These are phyloP conservation scores for Lotus japonicus DNA, from an alignment of 306 rosid species.

Conservation along the genomic window DNA sequence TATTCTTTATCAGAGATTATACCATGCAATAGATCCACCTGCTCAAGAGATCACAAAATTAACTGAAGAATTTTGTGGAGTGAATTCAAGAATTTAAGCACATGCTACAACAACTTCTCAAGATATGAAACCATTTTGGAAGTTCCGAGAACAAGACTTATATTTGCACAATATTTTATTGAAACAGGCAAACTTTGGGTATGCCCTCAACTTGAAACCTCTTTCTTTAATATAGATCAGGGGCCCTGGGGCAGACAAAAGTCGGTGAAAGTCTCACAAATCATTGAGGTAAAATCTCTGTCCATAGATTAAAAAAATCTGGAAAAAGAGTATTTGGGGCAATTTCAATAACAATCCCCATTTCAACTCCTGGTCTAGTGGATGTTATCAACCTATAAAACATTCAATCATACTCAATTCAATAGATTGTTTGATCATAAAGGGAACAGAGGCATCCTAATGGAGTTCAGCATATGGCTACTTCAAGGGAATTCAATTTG, in stretches of 20 bases:
- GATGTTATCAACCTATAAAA: no score
- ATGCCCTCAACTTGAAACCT: not conserved
- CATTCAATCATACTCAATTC: no score
- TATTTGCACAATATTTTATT: not conserved
- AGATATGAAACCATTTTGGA: not conserved
- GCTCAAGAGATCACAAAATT: slow-evolving; percentile 29
- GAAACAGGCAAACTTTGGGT: not conserved
- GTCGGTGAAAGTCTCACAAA: not conserved
- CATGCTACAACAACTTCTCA: not conserved
- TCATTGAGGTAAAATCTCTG: no score
- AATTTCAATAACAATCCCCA: no score
- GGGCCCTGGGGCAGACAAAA: not conserved
- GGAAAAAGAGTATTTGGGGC: no score
- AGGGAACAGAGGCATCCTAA: no score
- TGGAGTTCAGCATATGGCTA: no score
- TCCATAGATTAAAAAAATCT: no score
- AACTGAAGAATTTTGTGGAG: not conserved
- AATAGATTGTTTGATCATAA: no score
- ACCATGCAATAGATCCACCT: slow-evolving; percentile 82
- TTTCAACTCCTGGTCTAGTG: no score
- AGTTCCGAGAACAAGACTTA: not conserved
- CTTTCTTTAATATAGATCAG: not conserved
- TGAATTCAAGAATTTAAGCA: not conserved
- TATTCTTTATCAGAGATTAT: slow-evolving; percentile 89
- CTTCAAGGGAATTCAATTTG: no score